Percentiles rank a stretch among this genome's conserved stretches.
These are phyloP conservation scores for Saccharomycopsis capsularis DNA, from an alignment of 805 yeast genomes.

Conservation along the genomic window DNA sequence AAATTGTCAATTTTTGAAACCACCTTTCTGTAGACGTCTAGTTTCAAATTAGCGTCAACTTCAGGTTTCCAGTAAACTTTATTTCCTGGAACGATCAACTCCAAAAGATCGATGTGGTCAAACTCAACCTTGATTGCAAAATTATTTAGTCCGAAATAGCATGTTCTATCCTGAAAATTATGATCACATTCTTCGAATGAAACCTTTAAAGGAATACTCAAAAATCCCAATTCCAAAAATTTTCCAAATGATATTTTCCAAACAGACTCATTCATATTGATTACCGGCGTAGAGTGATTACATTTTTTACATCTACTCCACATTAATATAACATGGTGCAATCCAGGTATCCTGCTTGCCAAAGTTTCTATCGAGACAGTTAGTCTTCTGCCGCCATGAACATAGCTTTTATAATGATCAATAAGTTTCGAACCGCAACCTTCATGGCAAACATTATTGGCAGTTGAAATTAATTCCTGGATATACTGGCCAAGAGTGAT, in stretches of 20 bases:
- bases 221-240: constrained; percentile 77
- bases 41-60: constrained; percentile 59
- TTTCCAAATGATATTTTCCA: constrained; percentile 93
- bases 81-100: constrained; percentile 69
- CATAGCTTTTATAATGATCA: constrained; percentile 81
- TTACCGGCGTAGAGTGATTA: constrained; percentile 62
- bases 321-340: constrained; percentile 50
- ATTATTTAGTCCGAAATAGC: constrained; percentile 78
- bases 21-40: constrained; percentile 52
- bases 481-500: constrained; percentile 83
- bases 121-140: constrained; percentile 75
- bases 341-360: constrained; percentile 39
- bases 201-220: constrained; percentile 52
- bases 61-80: constrained; percentile 66
- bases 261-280: constrained; percentile 77
- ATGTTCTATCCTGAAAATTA: constrained; percentile 72
- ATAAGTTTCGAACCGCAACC: constrained; percentile 66
- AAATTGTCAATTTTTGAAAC: constrained; percentile 47
- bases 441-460: constrained; percentile 59
- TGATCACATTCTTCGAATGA: constrained; percentile 68
- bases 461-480: constrained; percentile 69
- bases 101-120: constrained; percentile 66
- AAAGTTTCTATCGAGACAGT: constrained; percentile 66
- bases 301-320: constrained; percentile 92
- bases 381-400: constrained; percentile 78